Evolutionary conservation across 306 rosid genomes (phyloP).

Genomic region (Nissolia schottii): DNA sequence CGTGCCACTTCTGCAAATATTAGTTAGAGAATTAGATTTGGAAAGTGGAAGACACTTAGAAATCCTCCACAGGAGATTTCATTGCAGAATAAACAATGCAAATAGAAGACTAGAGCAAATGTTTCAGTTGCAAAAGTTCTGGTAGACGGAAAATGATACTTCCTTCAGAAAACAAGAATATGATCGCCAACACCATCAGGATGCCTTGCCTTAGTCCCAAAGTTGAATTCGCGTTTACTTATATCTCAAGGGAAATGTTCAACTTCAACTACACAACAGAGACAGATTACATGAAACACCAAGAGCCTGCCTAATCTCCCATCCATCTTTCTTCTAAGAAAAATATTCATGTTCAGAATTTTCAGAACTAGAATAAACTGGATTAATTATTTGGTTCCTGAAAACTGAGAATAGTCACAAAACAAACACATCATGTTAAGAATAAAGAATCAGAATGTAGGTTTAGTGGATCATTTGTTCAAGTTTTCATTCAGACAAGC

Average conservation of each 20-base stretch:
- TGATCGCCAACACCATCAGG: not conserved
- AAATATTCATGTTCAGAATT: not conserved
- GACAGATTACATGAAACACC: not conserved
- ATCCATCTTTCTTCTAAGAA: not conserved
- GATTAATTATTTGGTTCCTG: not conserved
- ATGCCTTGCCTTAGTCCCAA: not conserved
- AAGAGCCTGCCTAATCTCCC: not conserved
- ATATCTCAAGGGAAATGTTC: not conserved
- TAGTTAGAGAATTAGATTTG: not conserved
- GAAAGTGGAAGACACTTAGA: not conserved
- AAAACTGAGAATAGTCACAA: not conserved
- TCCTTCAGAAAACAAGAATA: too few species aligned
- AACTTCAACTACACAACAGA: not conserved
- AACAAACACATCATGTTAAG: not conserved
- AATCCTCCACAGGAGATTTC: not conserved
- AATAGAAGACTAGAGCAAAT: not conserved
- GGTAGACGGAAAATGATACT: not conserved
- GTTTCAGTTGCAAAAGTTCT: not conserved
- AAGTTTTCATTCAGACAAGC: not conserved
- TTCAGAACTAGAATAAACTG: not conserved
- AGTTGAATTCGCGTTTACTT: not conserved
- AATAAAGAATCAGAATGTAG: not conserved
- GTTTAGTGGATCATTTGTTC: not conserved
- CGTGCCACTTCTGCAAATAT: not conserved
- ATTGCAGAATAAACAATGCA: not conserved